Evolutionary conservation across 257 asterid species (phyloP), one percentile per base, ranked within the genome.

Genomic region (Apocynum venetum): DNA sequence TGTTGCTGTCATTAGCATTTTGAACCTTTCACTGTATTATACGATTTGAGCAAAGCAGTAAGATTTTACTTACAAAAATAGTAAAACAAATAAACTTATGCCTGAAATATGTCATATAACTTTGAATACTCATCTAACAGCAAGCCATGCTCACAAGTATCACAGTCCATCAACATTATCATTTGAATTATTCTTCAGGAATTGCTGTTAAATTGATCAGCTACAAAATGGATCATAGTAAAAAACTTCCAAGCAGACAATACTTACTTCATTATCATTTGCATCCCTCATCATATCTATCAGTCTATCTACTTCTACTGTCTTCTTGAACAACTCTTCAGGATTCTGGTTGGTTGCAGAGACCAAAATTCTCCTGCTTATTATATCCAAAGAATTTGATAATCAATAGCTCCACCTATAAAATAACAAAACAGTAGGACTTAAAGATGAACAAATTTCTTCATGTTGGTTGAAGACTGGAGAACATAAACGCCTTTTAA

Each of bases 261-360:
- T 25, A 80, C 92, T 81, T 84, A 93, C 99, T 88, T 95, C 97
- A 79, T 82, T 87, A 60, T 93, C 97, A 85, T 89, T 78, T 78
- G 99, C 96, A 77, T 90, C 89, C 88, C 87, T 85, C 79, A 95
- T 87, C 86, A 89, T 78, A 87, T 91, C 99, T 71, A 95, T 95
- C 61, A 95, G 89, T 84, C 87, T 87, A 82, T 95, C 98, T 74
- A 91, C 88, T 84, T 90, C 99, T 81, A 93, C 91, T 7, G 97
- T 90, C 88, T 90, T 89, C 81, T 90, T 87, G 83, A 95, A 93
- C 78, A 91, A 81, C 77, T 85, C 85, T 85, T 95, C 99, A 57
- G 97, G 92, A 86, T 93, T 96, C 83, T 86, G 84, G 84, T 80
- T 78, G 88, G 85, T 93, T 84, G 97, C 97, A 84, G 87, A 85